These are phyloP conservation scores for Garcia nutans DNA, from an alignment of 345 rosid genomes.

Conservation along the genomic window DNA sequence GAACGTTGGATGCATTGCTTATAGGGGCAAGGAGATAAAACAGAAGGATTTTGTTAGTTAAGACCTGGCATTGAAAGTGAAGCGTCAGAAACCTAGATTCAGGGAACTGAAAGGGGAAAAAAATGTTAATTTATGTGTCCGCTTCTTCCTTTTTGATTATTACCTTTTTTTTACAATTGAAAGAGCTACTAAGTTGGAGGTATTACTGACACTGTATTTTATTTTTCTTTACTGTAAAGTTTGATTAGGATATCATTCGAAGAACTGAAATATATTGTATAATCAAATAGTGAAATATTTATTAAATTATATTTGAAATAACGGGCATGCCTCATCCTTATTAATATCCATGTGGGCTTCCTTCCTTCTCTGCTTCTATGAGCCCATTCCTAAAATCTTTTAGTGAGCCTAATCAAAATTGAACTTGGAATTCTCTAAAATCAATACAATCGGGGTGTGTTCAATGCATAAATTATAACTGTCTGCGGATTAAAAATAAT, in stretches of 20 bases:
- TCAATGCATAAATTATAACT: no score
- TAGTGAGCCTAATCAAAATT: no score
- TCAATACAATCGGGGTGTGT: no score
- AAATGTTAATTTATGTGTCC: slow-evolving; percentile 10
- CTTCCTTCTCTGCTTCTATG: no score
- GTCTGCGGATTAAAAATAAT: no score
- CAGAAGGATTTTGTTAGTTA: background rate
- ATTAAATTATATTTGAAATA: slow-evolving; percentile 5
- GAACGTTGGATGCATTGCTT: background rate
- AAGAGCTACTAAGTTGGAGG: slow-evolving; percentile 9
- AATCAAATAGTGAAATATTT: slow-evolving; percentile 23
- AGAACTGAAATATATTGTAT: slow-evolving; percentile 16
- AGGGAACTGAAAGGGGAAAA: slow-evolving; percentile 10
- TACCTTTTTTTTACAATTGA: background rate
- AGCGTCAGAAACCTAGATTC: background rate
- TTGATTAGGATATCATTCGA: slow-evolving; percentile 17
- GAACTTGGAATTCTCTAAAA: no score
- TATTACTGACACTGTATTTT: slow-evolving; percentile 20
- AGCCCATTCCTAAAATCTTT: no score
- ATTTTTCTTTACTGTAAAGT: slow-evolving; percentile 32
- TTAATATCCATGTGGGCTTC: background rate
- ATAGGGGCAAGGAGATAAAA: background rate
- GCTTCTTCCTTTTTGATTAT: background rate
- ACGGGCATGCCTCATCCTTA: background rate
- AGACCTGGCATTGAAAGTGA: background rate